These are phyloP conservation scores for Anastatica hierochuntica DNA, from an alignment of 345 rosid genomes.

Conservation along the genomic window DNA sequence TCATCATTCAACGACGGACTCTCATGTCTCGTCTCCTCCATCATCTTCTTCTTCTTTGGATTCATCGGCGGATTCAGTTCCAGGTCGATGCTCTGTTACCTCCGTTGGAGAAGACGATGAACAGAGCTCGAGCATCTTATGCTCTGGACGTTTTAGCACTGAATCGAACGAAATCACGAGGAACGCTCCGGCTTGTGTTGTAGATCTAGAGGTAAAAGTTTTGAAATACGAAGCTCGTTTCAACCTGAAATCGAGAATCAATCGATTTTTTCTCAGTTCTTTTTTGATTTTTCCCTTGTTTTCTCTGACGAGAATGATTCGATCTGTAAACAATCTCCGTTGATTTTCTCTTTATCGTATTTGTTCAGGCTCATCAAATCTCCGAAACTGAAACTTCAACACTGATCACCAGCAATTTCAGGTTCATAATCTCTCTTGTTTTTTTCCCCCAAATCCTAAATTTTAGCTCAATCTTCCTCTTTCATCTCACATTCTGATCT, in stretches of 20 bases:
- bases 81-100: constrained; percentile 6
- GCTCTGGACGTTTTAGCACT: constrained; percentile 32
- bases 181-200: constrained; percentile 13
- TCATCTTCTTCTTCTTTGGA: constrained; percentile 7
- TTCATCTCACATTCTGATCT: background rate
- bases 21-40: background rate
- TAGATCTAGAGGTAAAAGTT: constrained; percentile 53
- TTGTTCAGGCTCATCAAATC: constrained; percentile 8
- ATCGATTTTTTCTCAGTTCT: background rate
- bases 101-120: constrained; percentile 16
- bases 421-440: constrained; percentile 27
- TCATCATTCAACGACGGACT: background rate
- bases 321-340: background rate
- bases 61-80: constrained; percentile 11
- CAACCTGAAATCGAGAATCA: too few relatives aligned
- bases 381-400: constrained; percentile 39
- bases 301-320: background rate
- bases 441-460: too few relatives aligned
- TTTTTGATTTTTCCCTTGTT: background rate
- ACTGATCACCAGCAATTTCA: constrained; percentile 33
- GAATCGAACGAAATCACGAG: constrained; percentile 29
- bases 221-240: too few relatives aligned
- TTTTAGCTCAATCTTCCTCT: too few relatives aligned
- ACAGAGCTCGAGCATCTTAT: constrained; percentile 14
- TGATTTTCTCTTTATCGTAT: background rate